phyloP scores from a whole-genome alignment of 1,139 yeast genomes.

The Pichia terricola region DNA sequence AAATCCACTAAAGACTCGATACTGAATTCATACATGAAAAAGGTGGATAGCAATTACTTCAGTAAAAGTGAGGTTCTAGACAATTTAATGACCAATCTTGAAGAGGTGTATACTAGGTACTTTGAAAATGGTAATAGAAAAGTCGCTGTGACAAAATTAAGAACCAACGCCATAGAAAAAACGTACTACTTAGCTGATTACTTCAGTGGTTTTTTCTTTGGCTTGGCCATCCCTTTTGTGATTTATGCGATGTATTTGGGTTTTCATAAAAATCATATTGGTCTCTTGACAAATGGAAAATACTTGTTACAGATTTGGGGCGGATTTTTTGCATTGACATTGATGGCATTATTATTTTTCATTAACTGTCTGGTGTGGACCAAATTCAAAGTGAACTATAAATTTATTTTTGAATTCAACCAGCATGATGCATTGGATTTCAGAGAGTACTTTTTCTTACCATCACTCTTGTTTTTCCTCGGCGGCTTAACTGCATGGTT shows the following conservation, averaged over 20 bases:
- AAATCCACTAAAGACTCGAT: slow-evolving; percentile 49
- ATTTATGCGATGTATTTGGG: slow-evolving; percentile 44
- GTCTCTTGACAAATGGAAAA: slow-evolving; percentile 41
- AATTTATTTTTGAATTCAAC: slow-evolving; percentile 85
- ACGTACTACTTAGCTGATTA: slow-evolving; percentile 40
- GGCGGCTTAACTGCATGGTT: slow-evolving; percentile 63
- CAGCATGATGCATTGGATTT: slow-evolving; percentile 60
- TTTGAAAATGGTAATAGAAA: slow-evolving; percentile 70
- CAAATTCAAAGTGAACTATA: slow-evolving; percentile 69
- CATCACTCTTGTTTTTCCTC: slow-evolving; percentile 48
- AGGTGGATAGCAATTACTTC: slow-evolving; percentile 46
- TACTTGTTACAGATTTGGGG: slow-evolving; percentile 82
- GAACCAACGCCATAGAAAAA: slow-evolving; percentile 36
- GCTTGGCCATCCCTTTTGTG: slow-evolving; percentile 60
- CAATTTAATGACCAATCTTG: slow-evolving; percentile 50
- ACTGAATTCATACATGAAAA: slow-evolving; percentile 48
- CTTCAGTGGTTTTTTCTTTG: slow-evolving; percentile 55
- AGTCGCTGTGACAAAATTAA: slow-evolving; percentile 63
- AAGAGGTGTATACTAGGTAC: slow-evolving; percentile 55
- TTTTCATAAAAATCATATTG: slow-evolving; percentile 29
- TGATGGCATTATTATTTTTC: slow-evolving; percentile 56
- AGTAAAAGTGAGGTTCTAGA: slow-evolving; percentile 60
- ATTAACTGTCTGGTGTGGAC: slow-evolving; percentile 69
- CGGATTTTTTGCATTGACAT: slow-evolving; percentile 62
- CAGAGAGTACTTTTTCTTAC: slow-evolving; percentile 54